These are phyloP conservation scores for Fusarium nurragi DNA, from an alignment of 2,329 filamentous ascomycete genomes.

Conservation along the genomic window DNA sequence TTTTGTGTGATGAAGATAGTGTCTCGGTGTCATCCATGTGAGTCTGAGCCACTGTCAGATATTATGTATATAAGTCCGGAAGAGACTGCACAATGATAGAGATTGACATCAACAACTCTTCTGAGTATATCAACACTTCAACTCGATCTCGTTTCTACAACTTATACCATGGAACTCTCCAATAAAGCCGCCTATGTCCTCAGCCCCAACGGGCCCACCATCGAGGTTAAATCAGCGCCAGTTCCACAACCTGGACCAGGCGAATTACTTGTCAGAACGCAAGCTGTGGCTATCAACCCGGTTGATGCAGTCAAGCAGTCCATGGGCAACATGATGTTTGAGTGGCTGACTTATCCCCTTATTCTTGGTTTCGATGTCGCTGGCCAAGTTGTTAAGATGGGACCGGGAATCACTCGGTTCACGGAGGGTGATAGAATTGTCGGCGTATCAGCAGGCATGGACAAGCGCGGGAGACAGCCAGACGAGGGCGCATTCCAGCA, in stretches of 20 bases:
- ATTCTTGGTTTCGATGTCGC: slow-evolving; percentile 6
- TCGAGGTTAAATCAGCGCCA: neutral
- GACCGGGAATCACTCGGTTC: neutral
- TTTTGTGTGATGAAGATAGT: neutral
- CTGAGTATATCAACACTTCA: neutral
- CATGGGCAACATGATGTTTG: slow-evolving; percentile 22
- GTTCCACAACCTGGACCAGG: neutral
- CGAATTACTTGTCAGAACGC: neutral
- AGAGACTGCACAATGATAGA: neutral
- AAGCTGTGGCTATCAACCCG: neutral
- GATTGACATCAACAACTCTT: too few relatives aligned
- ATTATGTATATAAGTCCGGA: neutral
- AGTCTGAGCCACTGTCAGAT: neutral
- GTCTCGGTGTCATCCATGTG: neutral
- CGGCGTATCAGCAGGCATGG: neutral
- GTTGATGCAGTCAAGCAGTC: slow-evolving; percentile 10
- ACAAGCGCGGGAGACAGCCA: neutral
- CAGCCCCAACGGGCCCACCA: neutral
- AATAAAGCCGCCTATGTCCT: slow-evolving; percentile 6
- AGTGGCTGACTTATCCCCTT: slow-evolving; percentile 11
- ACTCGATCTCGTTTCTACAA: neutral
- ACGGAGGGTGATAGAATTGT: neutral
- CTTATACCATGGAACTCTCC: neutral
- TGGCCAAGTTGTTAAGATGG: neutral
- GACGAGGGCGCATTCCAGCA: slow-evolving; percentile 8